A percentile compares a stretch with the other conserved stretches of the same genome.
phyloP scores from a whole-genome alignment of 1,139 yeast genomes.

The Debaryomyces fabryi region DNA sequence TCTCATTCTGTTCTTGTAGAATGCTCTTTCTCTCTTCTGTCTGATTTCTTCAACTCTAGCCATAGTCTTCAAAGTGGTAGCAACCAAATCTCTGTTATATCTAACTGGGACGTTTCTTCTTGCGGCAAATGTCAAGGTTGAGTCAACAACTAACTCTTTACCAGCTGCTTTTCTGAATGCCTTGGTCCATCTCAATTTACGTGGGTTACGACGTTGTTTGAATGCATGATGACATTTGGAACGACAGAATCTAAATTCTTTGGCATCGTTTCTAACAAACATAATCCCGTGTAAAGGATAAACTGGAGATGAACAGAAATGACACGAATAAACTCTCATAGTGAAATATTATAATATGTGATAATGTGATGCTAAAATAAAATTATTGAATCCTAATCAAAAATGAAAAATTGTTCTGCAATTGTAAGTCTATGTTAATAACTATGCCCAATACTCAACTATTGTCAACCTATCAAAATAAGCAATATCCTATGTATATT shows the following conservation, averaged over 20 bases:
- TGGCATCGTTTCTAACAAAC: slow-evolving; percentile 98
- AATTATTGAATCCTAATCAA: slow-evolving; percentile 6
- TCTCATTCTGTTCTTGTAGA: slow-evolving; percentile 99
- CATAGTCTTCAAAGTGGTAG: slow-evolving; percentile 94
- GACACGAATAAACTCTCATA: slow-evolving; percentile 95
- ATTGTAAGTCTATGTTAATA: background rate
- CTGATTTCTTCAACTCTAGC: slow-evolving; percentile 94
- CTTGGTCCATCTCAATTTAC: slow-evolving; percentile 97
- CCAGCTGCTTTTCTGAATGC: slow-evolving; percentile 99
- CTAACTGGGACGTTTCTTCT: slow-evolving; percentile 98
- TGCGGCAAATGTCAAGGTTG: slow-evolving; percentile 93
- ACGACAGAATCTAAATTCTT: slow-evolving; percentile 95
- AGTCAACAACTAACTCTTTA: slow-evolving; percentile 96
- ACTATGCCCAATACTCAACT: slow-evolving; percentile 1
- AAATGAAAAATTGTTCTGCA: slow-evolving; percentile 4
- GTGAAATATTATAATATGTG: slow-evolving; percentile 2
- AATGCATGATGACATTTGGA: slow-evolving; percentile 97
- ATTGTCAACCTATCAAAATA: background rate
- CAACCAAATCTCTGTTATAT: slow-evolving; percentile 93
- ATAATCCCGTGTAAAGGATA: slow-evolving; percentile 97
- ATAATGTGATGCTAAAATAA: slow-evolving; percentile 7
- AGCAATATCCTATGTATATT: background rate
- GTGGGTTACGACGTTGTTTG: slow-evolving; percentile 98
- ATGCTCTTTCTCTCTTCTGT: slow-evolving; percentile 94
- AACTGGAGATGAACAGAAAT: slow-evolving; percentile 96